A percentile compares a stretch with the other conserved stretches of the same genome.
Evolutionary conservation across 805 yeast genomes (phyloP).

Genomic region (Candida vaughaniae): DNA sequence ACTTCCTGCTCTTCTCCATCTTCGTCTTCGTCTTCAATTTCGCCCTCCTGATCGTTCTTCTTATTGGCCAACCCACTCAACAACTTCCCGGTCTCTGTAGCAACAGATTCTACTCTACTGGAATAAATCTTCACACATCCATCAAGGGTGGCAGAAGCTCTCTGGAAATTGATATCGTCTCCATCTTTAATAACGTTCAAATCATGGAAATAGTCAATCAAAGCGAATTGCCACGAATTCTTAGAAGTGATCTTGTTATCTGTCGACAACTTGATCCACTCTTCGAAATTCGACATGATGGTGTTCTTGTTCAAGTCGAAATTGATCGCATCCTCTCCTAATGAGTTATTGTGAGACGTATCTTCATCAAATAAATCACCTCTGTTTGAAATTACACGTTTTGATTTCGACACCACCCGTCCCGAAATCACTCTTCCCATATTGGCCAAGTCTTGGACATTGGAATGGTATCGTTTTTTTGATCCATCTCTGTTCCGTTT

Average conservation of each 20-base stretch:
- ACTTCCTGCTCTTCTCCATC: conserved; percentile 13
- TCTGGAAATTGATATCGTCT: conserved; percentile 71
- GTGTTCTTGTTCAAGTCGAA: conserved; percentile 44
- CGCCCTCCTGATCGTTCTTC: conserved; percentile 23
- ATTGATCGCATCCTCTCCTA: conserved; percentile 40
- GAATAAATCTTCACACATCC: conserved; percentile 94
- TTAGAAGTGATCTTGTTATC: conserved; percentile 48
- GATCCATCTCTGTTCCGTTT: conserved; percentile 15
- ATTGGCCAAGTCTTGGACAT: conserved; percentile 25
- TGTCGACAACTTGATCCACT: conserved; percentile 49
- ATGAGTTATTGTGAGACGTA: conserved; percentile 17
- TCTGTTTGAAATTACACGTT: conserved; percentile 16
- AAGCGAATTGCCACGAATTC: conserved; percentile 50
- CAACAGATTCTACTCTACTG: conserved; percentile 88
- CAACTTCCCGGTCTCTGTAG: conserved; percentile 83
- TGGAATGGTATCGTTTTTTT: conserved; percentile 11
- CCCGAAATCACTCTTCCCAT: conserved; percentile 29
- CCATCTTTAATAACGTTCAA: conserved; percentile 47
- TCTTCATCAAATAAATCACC: conserved; percentile 20
- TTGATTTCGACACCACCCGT: conserved; percentile 18
- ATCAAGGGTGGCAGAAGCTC: conserved; percentile 87
- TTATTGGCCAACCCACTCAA: conserved; percentile 66
- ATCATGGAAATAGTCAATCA: conserved; percentile 54
- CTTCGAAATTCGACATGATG: conserved; percentile 45
- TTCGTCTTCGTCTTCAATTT: conserved; percentile 24